These are phyloP conservation scores for Diaporthe australafricana DNA, from an alignment of 2,329 filamentous ascomycete genomes.

Conservation along the genomic window DNA sequence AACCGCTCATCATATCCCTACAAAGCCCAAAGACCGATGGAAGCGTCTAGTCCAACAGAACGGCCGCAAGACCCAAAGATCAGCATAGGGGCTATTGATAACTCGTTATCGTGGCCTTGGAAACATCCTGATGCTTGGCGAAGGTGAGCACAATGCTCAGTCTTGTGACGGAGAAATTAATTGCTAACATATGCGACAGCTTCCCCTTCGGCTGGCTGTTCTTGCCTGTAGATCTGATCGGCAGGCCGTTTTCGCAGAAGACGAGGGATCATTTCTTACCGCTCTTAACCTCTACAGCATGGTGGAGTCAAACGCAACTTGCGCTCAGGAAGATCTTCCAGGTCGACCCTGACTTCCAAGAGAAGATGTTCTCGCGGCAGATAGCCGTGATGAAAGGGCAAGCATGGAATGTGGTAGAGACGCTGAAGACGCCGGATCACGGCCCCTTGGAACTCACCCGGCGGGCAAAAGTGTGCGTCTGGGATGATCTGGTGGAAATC, in stretches of 20 bases:
- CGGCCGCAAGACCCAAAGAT: slow-evolving; percentile 67
- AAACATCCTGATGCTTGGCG: slow-evolving; percentile 94
- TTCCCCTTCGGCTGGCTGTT: slow-evolving; percentile 99
- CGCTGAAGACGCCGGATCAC: slow-evolving; percentile 90
- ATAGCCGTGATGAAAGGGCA: slow-evolving; percentile 99
- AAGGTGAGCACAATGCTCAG: slow-evolving; percentile 53
- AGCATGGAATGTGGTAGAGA: slow-evolving; percentile 99
- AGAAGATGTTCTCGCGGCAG: slow-evolving; percentile 98
- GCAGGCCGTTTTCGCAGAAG: slow-evolving; percentile 93
- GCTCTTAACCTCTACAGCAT: slow-evolving; percentile 90
- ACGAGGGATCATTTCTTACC: slow-evolving; percentile 97
- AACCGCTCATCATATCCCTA: slow-evolving; percentile 73
- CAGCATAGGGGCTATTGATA: slow-evolving; percentile 92
- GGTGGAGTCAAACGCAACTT: slow-evolving; percentile 96
- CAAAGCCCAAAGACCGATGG: slow-evolving; percentile 85
- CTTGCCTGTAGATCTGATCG: slow-evolving; percentile 94
- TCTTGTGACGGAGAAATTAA: neutral
- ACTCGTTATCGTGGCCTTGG: slow-evolving; percentile 98
- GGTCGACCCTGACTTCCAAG: slow-evolving; percentile 94
- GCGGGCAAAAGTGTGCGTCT: slow-evolving; percentile 91
- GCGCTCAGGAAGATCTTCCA: slow-evolving; percentile 89
- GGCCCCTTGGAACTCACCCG: slow-evolving; percentile 93
- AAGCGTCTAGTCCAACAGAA: slow-evolving; percentile 68
- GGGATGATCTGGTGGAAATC: slow-evolving; percentile 97
- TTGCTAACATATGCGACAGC: slow-evolving; percentile 60